Conservation (phyloP, 2,329 filamentous ascomycete species). For the Corniculantispora saksenae region DNA sequence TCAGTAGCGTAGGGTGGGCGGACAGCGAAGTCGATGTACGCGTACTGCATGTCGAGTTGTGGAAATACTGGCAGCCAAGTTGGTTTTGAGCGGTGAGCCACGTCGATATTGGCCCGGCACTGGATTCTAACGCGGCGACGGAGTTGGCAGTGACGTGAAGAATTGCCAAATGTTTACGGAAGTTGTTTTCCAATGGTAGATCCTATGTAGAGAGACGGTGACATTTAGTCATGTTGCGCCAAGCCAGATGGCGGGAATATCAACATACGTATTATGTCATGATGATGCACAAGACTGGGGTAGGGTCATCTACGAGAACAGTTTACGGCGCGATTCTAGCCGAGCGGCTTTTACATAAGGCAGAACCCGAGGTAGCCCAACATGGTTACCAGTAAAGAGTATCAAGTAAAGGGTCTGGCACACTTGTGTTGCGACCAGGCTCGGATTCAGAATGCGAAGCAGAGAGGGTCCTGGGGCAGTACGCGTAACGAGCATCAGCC, state of each 20-base stretch:
- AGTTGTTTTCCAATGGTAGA: background rate
- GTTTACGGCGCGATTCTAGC: slow-evolving; percentile 1
- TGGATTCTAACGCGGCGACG: background rate
- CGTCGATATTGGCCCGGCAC: background rate
- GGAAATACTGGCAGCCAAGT: background rate
- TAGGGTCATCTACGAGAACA: background rate
- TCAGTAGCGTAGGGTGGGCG: background rate
- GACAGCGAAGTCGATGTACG: background rate
- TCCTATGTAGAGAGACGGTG: background rate
- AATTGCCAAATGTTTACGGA: background rate
- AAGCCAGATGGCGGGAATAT: background rate
- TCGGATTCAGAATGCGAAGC: slow-evolving; percentile 13
- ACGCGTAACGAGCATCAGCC: background rate
- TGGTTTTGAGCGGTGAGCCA: background rate
- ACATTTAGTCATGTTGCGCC: background rate
- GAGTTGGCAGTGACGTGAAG: background rate
- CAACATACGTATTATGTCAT: slow-evolving; percentile 8
- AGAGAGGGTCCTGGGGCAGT: background rate
- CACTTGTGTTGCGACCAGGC: background rate
- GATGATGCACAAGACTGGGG: slow-evolving; percentile 5
- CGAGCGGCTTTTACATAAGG: background rate
- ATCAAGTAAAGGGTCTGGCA: background rate
- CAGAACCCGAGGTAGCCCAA: background rate
- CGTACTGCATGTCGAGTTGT: background rate
- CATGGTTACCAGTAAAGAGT: background rate